Evolutionary conservation across 768 basidiomycete genomes (phyloP).

Genomic region (Baorangia bicolor): DNA sequence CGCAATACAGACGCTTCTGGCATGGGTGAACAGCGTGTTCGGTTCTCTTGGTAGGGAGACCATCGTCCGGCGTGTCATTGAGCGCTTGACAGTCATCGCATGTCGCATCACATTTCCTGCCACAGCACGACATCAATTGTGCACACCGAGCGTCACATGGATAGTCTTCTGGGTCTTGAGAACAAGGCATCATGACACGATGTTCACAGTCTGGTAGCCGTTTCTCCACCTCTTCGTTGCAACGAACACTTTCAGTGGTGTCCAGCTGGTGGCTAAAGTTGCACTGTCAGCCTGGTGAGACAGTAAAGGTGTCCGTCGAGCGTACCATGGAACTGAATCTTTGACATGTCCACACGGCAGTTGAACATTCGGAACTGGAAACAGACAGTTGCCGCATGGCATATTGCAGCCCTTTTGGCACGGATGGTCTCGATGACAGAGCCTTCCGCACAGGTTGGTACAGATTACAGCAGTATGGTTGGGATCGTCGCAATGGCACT

Average conservation of each 20-base stretch:
- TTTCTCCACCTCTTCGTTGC: constrained; percentile 44
- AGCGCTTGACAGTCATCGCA: constrained; percentile 50
- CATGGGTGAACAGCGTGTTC: constrained; percentile 50
- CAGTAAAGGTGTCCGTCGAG: not conserved
- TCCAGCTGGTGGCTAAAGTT: constrained; percentile 45
- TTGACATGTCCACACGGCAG: constrained; percentile 60
- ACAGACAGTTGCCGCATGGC: constrained; percentile 53
- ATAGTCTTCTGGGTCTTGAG: constrained; percentile 38
- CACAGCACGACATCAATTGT: constrained; percentile 51
- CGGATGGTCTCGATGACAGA: constrained; percentile 58
- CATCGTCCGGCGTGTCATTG: not conserved
- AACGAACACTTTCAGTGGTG: constrained; percentile 42
- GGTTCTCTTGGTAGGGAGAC: constrained; percentile 22
- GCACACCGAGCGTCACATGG: constrained; percentile 45
- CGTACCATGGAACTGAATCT: constrained; percentile 50
- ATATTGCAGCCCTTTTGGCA: constrained; percentile 52
- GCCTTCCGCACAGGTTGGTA: constrained; percentile 45
- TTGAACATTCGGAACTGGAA: constrained; percentile 43
- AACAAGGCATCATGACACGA: constrained; percentile 44
- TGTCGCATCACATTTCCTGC: constrained; percentile 44
- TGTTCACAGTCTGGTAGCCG: constrained; percentile 56
- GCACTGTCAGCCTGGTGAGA: not conserved
- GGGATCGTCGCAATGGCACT: constrained; percentile 65
- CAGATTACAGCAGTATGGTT: constrained; percentile 51
- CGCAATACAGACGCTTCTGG: constrained; percentile 51